Percentiles rank a stretch among this genome's conserved stretches.
These are phyloP conservation scores for Penicillium alfredii DNA, from an alignment of 495 filamentous ascomycete genomes.

Conservation along the genomic window DNA sequence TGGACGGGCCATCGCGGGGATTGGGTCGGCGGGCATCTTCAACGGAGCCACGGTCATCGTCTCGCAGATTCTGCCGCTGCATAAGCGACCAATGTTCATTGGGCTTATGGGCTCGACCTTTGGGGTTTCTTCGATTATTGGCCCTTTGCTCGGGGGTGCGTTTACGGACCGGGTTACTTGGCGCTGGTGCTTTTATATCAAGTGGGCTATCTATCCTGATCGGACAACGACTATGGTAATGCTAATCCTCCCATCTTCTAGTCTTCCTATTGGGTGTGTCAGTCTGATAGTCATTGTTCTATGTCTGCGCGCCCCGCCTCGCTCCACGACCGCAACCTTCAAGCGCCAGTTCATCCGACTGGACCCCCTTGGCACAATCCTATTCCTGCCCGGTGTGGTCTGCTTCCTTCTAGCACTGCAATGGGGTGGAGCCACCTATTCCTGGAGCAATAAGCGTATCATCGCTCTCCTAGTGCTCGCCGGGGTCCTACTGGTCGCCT, in stretches of 20 bases:
- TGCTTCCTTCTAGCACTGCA: constrained; percentile 54
- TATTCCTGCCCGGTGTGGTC: constrained; percentile 48
- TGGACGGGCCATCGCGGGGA: constrained; percentile 48
- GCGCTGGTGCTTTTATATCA: constrained; percentile 66
- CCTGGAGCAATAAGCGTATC: constrained; percentile 47
- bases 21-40: constrained; percentile 48
- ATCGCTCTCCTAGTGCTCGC: constrained; percentile 48
- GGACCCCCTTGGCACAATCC: constrained; percentile 38
- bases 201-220: too few species aligned
- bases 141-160: constrained; percentile 46
- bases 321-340: constrained; percentile 8
- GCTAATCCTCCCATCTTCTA: background rate
- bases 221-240: too few species aligned
- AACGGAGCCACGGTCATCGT: constrained; percentile 50
- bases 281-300: constrained; percentile 42
- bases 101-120: constrained; percentile 43
- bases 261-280: constrained; percentile 51
- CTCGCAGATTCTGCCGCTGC: constrained; percentile 50
- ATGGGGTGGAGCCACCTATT: constrained; percentile 54
- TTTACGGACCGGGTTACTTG: constrained; percentile 49
- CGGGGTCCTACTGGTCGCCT: constrained; percentile 37
- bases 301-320: constrained; percentile 30
- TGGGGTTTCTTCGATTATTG: constrained; percentile 42
- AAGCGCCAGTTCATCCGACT: constrained; percentile 42
- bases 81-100: constrained; percentile 49